Evolutionary conservation across 768 basidiomycete species (phyloP), one percentile per base, ranked within the genome.

Genomic region (Boletus bicolor): DNA sequence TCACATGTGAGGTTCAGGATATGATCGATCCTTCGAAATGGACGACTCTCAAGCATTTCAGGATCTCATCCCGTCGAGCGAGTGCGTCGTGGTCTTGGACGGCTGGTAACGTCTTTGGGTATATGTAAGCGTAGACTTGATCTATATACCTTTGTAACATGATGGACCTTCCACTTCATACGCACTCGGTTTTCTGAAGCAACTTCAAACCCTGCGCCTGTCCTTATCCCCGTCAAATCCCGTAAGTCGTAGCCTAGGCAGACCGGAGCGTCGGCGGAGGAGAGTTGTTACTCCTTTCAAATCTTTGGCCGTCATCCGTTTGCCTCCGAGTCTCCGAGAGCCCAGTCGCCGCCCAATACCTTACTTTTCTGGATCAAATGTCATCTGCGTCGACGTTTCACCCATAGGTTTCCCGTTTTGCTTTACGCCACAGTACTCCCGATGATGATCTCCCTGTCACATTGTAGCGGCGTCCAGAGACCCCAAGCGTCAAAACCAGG

Each of bases 21-120:
- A 58, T 66, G 51, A 66, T 67, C 11, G 53, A 58, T 24, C 58
- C 60, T 11, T 68, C 49, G 8, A 62, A 59, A 32, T 68, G 64
- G 63, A 34, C 43, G 3, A 15, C 44, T 46, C 42, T 60, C 24
- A 60, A 14, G 30, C 39, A 53, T 51, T 67, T 66, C 32, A 58
- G 12, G 38, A 57, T 66, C 44, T 44, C 56, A 12, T 34, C 56
- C 39, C 51, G 55, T 45, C 57, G 46, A 39, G 12, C 55, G 19
- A 53, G 54, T 24, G 56, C 34, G 3, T 38, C 52, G 12, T 67
- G 54, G 62, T 49, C 56, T 5, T 66, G 64, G 64, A 39, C 51
- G 19, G 36, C 44, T 24, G 51, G 61, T n/a, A 39, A 52, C 15
- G 30, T 34, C 3, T 39, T 57, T 28, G 35, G 19, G 24, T 58